Conservation (phyloP, 2,329 filamentous ascomycete species). For the Coniochaeta sp. region DNA sequence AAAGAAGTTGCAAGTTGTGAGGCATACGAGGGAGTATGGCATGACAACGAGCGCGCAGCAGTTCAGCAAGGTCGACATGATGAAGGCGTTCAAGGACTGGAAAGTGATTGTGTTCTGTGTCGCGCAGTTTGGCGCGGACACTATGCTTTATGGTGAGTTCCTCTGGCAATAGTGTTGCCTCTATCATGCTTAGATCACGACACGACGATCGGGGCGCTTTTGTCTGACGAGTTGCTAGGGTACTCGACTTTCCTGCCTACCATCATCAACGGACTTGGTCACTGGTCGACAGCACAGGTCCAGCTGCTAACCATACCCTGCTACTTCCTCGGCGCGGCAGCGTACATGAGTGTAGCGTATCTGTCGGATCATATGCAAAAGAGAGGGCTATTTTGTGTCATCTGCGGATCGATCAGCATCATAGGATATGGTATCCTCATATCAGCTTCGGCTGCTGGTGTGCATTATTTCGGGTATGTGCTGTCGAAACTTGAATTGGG, state of each 20-base stretch:
- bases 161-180: background rate
- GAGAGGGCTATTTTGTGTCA: constrained; percentile 56
- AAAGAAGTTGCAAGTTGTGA: constrained; percentile 39
- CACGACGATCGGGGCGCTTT: constrained; percentile 1
- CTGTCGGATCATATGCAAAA: constrained; percentile 61
- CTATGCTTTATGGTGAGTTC: constrained; percentile 58
- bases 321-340: constrained; percentile 64
- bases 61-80: constrained; percentile 53
- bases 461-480: constrained; percentile 57
- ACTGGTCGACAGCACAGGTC: constrained; percentile 56
- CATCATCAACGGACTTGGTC: constrained; percentile 64
- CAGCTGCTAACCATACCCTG: constrained; percentile 75
- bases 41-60: constrained; percentile 35
- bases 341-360: constrained; percentile 59
- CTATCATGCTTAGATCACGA: background rate
- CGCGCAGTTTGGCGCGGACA: constrained; percentile 66
- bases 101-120: constrained; percentile 65
- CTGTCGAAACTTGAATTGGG: background rate
- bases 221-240: constrained; percentile 30
- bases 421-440: constrained; percentile 64
- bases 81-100: constrained; percentile 64
- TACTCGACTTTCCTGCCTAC: constrained; percentile 74
- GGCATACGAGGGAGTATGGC: constrained; percentile 34
- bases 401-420: constrained; percentile 56
- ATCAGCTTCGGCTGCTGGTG: constrained; percentile 49